A percentile compares a stretch with the other conserved stretches of the same genome.
phyloP scores from a whole-genome alignment of 2,329 filamentous ascomycete species.

The Pseudonectria buxi region DNA sequence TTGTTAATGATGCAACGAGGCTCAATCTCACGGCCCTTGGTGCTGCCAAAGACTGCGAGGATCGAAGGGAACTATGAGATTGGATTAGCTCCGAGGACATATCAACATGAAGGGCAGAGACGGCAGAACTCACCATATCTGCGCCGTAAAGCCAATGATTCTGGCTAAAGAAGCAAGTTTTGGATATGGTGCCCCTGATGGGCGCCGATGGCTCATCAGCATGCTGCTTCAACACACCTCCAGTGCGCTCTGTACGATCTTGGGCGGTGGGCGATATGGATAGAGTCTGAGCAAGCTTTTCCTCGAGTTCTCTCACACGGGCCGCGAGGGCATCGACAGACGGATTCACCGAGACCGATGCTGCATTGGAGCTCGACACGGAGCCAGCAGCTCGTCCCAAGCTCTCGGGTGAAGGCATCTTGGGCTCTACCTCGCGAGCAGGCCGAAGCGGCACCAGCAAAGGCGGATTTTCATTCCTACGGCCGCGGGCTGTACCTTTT shows the following conservation, averaged over 20 bases:
- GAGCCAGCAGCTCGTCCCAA: constrained; percentile 15
- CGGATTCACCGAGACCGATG: constrained; percentile 19
- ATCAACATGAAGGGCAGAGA: not conserved
- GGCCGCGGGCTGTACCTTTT: constrained; percentile 7
- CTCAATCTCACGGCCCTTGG: constrained; percentile 22
- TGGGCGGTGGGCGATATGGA: constrained; percentile 14
- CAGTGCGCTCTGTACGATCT: constrained; percentile 4
- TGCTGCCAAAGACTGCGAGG: constrained; percentile 18
- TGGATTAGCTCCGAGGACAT: not conserved
- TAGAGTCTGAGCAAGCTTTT: constrained; percentile 29
- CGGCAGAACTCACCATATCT: constrained; percentile 30
- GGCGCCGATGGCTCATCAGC: constrained; percentile 9
- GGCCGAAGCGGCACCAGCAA: constrained; percentile 15
- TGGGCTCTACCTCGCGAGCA: constrained; percentile 6
- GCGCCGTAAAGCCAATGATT: constrained; percentile 45
- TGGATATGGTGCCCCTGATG: constrained; percentile 31
- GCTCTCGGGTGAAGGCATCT: constrained; percentile 1
- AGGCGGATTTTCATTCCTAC: constrained; percentile 2
- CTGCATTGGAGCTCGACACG: constrained; percentile 18
- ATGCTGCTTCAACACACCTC: not conserved
- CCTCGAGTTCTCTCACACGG: constrained; percentile 37
- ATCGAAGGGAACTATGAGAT: constrained; percentile 25
- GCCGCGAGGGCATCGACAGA: constrained; percentile 29
- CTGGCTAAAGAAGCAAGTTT: constrained; percentile 39
- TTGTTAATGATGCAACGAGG: constrained; percentile 27